These are phyloP conservation scores for Conticribra weissflogii DNA, from an alignment of 108 stramenopile genomes.

Conservation along the genomic window DNA sequence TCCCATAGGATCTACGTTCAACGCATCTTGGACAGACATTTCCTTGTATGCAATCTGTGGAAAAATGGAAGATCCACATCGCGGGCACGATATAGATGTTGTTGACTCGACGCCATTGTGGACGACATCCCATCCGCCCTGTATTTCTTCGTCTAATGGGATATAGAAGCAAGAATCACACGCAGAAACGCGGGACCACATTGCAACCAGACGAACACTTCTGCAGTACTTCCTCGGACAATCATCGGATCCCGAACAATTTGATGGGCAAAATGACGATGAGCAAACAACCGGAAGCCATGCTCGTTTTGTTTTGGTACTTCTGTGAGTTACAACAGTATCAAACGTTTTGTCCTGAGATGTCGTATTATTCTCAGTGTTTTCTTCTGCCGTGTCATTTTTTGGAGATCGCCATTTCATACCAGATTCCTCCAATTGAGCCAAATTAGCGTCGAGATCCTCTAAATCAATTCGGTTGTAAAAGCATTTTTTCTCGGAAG, in stretches of 20 bases:
- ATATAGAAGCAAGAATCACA: constrained; percentile 76
- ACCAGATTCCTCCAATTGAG: constrained; percentile 67
- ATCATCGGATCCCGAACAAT: no score
- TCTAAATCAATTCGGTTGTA: constrained; percentile 36
- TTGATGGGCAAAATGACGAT: constrained; percentile 61
- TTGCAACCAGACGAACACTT: constrained; percentile 55
- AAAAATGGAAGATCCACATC: constrained; percentile 58
- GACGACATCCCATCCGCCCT: constrained; percentile 79
- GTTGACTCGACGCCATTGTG: constrained; percentile 47
- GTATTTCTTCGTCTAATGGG: constrained; percentile 88
- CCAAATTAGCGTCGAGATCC: constrained; percentile 62
- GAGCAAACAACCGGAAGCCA: constrained; percentile 79
- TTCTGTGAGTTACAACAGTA: constrained; percentile 25
- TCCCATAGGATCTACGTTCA: background rate
- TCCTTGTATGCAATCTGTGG: constrained; percentile 71
- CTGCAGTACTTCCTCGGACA: no score
- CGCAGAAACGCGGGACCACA: constrained; percentile 76
- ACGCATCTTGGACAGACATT: constrained; percentile 40
- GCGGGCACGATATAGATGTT: constrained; percentile 65
- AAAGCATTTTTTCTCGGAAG: constrained; percentile 5
- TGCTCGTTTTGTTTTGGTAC: constrained; percentile 30
- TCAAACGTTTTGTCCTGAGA: constrained; percentile 48
- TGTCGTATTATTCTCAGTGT: constrained; percentile 1
- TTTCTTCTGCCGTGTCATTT: constrained; percentile 1
- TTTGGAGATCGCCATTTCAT: constrained; percentile 62